Conservation (phyloP, 495 filamentous ascomycete species). For the Penicillium odoratum region DNA sequence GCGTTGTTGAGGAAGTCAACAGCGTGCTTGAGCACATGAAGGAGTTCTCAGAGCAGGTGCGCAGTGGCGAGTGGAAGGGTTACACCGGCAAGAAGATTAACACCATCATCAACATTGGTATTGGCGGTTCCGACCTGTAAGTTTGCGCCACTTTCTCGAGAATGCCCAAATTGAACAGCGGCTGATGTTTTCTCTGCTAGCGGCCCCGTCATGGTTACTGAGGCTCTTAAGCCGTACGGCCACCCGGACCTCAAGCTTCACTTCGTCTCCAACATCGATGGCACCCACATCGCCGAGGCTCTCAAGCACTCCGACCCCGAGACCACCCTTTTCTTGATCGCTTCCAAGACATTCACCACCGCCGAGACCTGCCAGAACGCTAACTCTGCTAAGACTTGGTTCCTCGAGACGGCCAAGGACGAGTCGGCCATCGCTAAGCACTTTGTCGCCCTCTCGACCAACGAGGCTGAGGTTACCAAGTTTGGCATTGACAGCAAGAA, state of each 20-base stretch:
- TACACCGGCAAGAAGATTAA: constrained; percentile 97
- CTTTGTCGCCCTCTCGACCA: constrained; percentile 97
- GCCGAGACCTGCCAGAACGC: constrained; percentile 97
- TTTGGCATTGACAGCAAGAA: constrained; percentile 97
- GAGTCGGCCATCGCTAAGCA: constrained; percentile 84
- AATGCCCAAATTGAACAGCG: not conserved
- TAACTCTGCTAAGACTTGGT: constrained; percentile 95
- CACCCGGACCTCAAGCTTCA: constrained; percentile 81
- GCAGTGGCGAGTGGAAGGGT: constrained; percentile 96
- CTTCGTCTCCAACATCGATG: constrained; percentile 99
- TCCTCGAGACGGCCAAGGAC: constrained; percentile 83
- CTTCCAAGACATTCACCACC: constrained; percentile 99
- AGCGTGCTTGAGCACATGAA: constrained; percentile 93
- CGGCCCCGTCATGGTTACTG: constrained; percentile 97
- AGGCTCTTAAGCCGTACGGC: constrained; percentile 92
- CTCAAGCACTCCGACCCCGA: constrained; percentile 86
- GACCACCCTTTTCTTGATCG: constrained; percentile 95
- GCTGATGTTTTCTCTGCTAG: constrained; percentile 44
- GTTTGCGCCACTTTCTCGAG: constrained; percentile 26
- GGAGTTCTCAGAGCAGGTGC: constrained; percentile 90
- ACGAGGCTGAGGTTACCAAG: constrained; percentile 91
- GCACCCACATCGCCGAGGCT: constrained; percentile 95
- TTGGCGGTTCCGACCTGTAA: constrained; percentile 97
- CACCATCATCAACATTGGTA: constrained; percentile 95
- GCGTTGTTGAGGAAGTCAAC: constrained; percentile 94